Base-by-base conservation (phyloP, 345 rosid genomes). In the Excoecaria cochinchinensis region DNA sequence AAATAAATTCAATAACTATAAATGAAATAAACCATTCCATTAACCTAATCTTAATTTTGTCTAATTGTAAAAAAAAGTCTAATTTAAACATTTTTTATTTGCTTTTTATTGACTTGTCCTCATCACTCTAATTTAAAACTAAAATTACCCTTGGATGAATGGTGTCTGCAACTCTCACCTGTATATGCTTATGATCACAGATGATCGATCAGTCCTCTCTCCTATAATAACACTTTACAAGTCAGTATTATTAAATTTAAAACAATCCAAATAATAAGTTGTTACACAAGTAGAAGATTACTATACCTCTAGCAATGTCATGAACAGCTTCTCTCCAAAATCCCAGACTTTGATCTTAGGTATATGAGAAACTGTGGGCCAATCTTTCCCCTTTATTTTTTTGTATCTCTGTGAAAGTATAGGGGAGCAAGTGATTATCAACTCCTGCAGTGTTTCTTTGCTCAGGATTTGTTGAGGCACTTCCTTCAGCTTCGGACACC, bases 401-500 rank as follows among this genome's bases (percentile, higher is more conserved):
- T 65, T 47, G 51, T 42, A 65, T 19, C 22, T 10, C 42, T n/a
- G 51, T 19, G n/a, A 17, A 10, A 65, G 51, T 9, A 1, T 1
- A n/a, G 21, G 69, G n/a, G 69, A 65, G 69, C 69, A 65, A 47
- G 55, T 67, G 19, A 67, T 3, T 70, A 2, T 4, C 24, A 69
- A 19, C 3, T 69, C 47, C 8, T 51, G 12, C 7, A 69, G 7
- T 16, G 72, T 69, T 25, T 39, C 13, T 21, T 51, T 50, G 13
- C 17, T 6, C 1, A 52, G 31, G 16, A 70, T 15, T 0, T 19
- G 8, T 2, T 70, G 48, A 4, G 73, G 73, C 12, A 70, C 17
- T 70, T 22, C 48, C 61, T 53, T 70, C 73, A 70, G 17, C 12
- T 70, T 70, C 10, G 51, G 10, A 17, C 73, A 70, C 25, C 16